These are phyloP conservation scores for Globisporangium perplexum DNA, from an alignment of 352 stramenopile species.

Conservation along the genomic window DNA sequence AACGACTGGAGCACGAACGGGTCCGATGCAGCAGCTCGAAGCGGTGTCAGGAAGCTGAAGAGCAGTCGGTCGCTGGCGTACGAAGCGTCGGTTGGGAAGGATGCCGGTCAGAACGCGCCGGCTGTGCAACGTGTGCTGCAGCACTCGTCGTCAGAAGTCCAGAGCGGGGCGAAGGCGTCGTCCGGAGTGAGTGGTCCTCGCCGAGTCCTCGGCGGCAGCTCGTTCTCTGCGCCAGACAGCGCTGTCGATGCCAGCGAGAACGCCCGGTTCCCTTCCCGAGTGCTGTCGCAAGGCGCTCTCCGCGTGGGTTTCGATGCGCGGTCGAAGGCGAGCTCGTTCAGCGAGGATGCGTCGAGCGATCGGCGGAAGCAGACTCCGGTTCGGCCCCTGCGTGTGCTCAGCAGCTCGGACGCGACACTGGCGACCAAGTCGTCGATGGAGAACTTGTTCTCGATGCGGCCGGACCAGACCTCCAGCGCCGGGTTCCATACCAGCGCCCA, in stretches of 20 bases:
- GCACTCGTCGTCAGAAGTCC: constrained; percentile 4
- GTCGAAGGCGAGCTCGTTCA: constrained; percentile 15
- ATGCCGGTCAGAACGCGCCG: not conserved
- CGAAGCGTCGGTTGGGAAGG: constrained; percentile 1
- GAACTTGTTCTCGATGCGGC: constrained; percentile 20
- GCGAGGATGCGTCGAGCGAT: constrained; percentile 23
- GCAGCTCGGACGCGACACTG: constrained; percentile 18
- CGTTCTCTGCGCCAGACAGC: constrained; percentile 4
- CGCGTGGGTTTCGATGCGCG: constrained; percentile 30
- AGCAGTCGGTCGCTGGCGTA: constrained; percentile 10
- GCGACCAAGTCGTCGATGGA: constrained; percentile 19
- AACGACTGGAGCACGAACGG: not conserved
- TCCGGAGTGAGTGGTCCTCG: constrained; percentile 14
- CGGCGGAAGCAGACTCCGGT: constrained; percentile 15
- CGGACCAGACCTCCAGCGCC: constrained; percentile 17
- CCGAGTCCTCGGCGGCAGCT: constrained; percentile 16
- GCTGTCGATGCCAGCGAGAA: constrained; percentile 2
- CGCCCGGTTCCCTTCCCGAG: constrained; percentile 14
- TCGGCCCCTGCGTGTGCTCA: constrained; percentile 33
- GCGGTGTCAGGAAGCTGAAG: constrained; percentile 8
- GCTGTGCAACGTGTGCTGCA: constrained; percentile 20
- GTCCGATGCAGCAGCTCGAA: constrained; percentile 1
- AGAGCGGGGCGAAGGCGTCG: not conserved
- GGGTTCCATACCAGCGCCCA: constrained; percentile 28
- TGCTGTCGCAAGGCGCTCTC: constrained; percentile 35